Conservation (phyloP, 306 rosid species). For the Betula pendula region DNA sequence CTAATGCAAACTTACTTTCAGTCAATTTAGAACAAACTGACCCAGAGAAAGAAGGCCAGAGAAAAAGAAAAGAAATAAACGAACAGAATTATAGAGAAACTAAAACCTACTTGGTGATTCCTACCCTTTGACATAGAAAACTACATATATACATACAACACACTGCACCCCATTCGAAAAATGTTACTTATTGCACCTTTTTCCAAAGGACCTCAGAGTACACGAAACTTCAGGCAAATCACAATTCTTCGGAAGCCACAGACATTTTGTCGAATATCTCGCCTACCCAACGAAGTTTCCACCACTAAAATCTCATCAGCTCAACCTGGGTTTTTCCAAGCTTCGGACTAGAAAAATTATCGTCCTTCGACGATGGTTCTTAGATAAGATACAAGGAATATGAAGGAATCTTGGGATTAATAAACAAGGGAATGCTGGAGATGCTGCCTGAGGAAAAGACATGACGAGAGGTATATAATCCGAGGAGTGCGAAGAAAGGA, state of each 20-base stretch:
- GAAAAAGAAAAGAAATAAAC: not conserved
- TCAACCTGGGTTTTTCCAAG: constrained; percentile 1
- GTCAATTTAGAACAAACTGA: not conserved
- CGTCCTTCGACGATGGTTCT: not conserved
- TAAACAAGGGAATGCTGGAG: constrained; percentile 33
- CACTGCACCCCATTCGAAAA: not conserved
- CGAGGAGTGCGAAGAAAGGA: constrained; percentile 21
- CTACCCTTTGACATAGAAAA: not conserved
- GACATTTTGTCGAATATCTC: constrained; percentile 23
- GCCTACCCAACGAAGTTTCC: constrained; percentile 15
- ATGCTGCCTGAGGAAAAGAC: constrained; percentile 42
- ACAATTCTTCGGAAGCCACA: not conserved
- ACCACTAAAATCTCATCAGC: not conserved
- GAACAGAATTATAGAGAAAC: not conserved
- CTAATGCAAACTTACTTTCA: not conserved
- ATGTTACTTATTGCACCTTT: constrained; percentile 11
- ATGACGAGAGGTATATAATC: constrained; percentile 24
- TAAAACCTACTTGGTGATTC: not conserved
- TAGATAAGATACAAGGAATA: constrained; percentile 13
- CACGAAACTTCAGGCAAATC: constrained; percentile 1
- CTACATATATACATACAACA: not conserved
- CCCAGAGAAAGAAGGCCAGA: not conserved
- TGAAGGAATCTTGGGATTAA: constrained; percentile 29
- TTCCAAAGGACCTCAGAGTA: not conserved
- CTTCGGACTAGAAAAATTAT: constrained; percentile 3